Evolutionary conservation across 768 basidiomycete genomes (phyloP).

Genomic region (Hypsizygus marmoreus): DNA sequence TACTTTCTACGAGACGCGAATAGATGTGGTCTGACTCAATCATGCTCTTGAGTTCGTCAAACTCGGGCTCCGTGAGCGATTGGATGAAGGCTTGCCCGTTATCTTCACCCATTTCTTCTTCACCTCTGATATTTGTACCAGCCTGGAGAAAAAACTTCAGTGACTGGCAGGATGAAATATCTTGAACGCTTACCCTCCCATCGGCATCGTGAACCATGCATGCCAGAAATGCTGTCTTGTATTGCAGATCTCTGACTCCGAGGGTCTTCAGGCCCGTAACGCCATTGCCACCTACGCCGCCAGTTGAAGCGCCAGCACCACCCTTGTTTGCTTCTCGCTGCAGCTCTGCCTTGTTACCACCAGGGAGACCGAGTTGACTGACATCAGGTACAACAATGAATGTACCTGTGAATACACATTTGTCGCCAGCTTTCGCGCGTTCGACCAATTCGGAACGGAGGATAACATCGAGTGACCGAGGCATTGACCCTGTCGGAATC

Average conservation of each 20-base stretch:
- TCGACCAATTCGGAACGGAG: slow-evolving; percentile 95
- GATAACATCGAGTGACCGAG: slow-evolving; percentile 94
- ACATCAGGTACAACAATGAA: slow-evolving; percentile 99
- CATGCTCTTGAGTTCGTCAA: slow-evolving; percentile 94
- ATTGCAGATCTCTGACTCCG: slow-evolving; percentile 94
- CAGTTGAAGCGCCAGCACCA: slow-evolving; percentile 58
- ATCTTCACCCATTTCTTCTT: slow-evolving; percentile 78
- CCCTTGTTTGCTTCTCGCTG: slow-evolving; percentile 81
- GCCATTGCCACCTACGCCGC: slow-evolving; percentile 72
- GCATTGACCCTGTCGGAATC: slow-evolving; percentile 98
- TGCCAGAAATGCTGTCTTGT: slow-evolving; percentile 97
- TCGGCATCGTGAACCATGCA: slow-evolving; percentile 97
- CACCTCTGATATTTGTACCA: slow-evolving; percentile 88
- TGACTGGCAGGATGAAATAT: background rate
- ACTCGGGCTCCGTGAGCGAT: slow-evolving; percentile 89
- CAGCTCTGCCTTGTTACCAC: slow-evolving; percentile 89
- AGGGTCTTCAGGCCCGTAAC: slow-evolving; percentile 93
- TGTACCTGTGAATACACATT: slow-evolving; percentile 95
- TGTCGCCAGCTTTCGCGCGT: slow-evolving; percentile 98
- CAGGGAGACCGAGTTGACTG: slow-evolving; percentile 91
- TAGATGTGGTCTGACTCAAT: slow-evolving; percentile 95
- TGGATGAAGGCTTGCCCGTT: slow-evolving; percentile 84
- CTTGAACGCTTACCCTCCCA: slow-evolving; percentile 63
- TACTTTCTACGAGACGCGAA: slow-evolving; percentile 87
- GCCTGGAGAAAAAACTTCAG: slow-evolving; percentile 43